Percentiles rank a stretch among this genome's conserved stretches.
phyloP scores from a whole-genome alignment of 1,284 basidiomycete genomes.

The Entoloma clypeatum region DNA sequence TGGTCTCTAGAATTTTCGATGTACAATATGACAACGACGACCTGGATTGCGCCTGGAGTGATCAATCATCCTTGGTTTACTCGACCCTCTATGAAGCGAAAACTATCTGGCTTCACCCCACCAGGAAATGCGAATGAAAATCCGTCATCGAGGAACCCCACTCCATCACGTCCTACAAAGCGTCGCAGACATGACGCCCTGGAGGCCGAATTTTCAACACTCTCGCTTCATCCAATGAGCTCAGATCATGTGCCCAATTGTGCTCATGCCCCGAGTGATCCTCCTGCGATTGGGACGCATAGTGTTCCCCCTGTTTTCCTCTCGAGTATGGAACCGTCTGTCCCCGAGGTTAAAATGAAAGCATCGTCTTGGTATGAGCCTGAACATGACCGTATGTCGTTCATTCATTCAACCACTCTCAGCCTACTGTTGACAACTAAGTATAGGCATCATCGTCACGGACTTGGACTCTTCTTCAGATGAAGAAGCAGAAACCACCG shows the following conservation, averaged over 20 bases:
- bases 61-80: conserved; percentile 56
- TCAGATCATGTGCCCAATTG: too few species aligned
- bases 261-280: conserved; percentile 8
- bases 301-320: conserved; percentile 25
- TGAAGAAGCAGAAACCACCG: conserved; percentile 41
- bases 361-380: conserved; percentile 62
- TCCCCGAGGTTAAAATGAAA: conserved; percentile 57
- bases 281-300: too few species aligned
- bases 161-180: conserved; percentile 35
- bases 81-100: conserved; percentile 46
- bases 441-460: conserved; percentile 57
- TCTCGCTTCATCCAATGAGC: too few species aligned
- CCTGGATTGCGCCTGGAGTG: conserved; percentile 25
- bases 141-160: conserved; percentile 9
- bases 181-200: conserved; percentile 47
- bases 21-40: conserved; percentile 16
- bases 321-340: conserved; percentile 41
- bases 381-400: conserved; percentile 60
- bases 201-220: conserved; percentile 55
- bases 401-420: conserved; percentile 3
- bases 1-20: too few species aligned
- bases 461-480: conserved; percentile 49
- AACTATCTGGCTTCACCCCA: conserved; percentile 27
- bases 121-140: conserved; percentile 8
- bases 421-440: conserved; percentile 4